Conservation (phyloP, 1,139 yeast genomes). For the Yamadazyma friedrichii region DNA sequence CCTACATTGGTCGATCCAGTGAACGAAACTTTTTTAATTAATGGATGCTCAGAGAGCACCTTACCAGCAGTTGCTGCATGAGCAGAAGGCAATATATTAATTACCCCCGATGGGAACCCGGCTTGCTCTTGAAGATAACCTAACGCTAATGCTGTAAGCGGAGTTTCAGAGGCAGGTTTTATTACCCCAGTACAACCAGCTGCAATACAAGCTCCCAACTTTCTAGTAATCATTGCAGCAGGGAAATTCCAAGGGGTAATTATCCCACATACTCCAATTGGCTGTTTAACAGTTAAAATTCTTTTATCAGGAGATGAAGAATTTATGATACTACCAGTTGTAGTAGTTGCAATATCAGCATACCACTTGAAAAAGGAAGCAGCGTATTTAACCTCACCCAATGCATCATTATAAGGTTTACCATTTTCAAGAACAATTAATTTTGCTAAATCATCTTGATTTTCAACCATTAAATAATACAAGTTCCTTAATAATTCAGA, state of each 20-base stretch:
- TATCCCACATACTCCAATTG: slow-evolving; percentile 88
- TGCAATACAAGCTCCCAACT: slow-evolving; percentile 87
- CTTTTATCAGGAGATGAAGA: slow-evolving; percentile 58
- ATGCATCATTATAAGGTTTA: slow-evolving; percentile 71
- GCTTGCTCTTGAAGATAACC: slow-evolving; percentile 73
- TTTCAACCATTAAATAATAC: slow-evolving; percentile 59
- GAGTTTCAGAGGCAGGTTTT: slow-evolving; percentile 91
- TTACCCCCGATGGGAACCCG: slow-evolving; percentile 83
- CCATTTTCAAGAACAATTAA: slow-evolving; percentile 82
- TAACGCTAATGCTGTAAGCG: slow-evolving; percentile 79
- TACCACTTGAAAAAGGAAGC: slow-evolving; percentile 87
- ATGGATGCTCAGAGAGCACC: slow-evolving; percentile 65
- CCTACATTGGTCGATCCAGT: slow-evolving; percentile 92
- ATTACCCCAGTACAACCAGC: slow-evolving; percentile 90
- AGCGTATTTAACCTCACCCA: slow-evolving; percentile 74
- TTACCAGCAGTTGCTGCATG: slow-evolving; percentile 56
- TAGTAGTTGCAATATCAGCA: slow-evolving; percentile 80
- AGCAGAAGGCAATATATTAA: slow-evolving; percentile 66
- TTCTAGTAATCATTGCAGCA: slow-evolving; percentile 88
- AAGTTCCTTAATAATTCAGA: slow-evolving; percentile 36
- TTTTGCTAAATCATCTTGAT: slow-evolving; percentile 71
- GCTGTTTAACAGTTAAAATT: slow-evolving; percentile 69
- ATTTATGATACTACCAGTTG: slow-evolving; percentile 70
- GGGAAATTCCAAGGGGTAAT: slow-evolving; percentile 98
- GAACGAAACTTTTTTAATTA: slow-evolving; percentile 74